A percentile compares a stretch with the other conserved stretches of the same genome.
phyloP scores from a whole-genome alignment of 2,329 filamentous ascomycete species.

The Claviceps purpurea region DNA sequence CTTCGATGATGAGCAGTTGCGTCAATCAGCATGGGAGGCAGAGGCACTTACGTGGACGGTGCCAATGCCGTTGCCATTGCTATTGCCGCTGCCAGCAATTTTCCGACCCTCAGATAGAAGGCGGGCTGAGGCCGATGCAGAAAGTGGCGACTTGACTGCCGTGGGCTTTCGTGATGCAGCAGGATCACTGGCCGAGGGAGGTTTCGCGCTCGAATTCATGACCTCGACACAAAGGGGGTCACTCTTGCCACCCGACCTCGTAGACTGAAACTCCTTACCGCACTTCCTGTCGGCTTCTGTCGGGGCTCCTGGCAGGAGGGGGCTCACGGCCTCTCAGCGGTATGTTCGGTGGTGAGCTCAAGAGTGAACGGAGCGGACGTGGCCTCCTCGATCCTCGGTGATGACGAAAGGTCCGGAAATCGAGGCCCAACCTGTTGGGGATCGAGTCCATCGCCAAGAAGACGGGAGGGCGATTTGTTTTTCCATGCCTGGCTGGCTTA shows the following conservation, averaged over 20 bases:
- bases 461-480: not conserved
- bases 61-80: not conserved
- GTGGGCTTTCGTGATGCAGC: not conserved
- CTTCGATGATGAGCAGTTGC: conserved; percentile 1
- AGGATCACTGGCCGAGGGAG: not conserved
- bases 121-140: not conserved
- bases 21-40: not conserved
- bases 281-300: not conserved
- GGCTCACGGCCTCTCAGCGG: conserved; percentile 4
- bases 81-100: conserved; percentile 1
- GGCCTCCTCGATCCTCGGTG: conserved; percentile 7
- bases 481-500: not conserved
- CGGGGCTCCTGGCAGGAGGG: not conserved
- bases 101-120: not conserved
- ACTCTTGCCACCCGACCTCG: too few relatives aligned
- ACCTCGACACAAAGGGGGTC: not conserved
- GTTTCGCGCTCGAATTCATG: conserved; percentile 2
- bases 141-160: not conserved
- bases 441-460: not conserved
- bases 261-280: too few relatives aligned
- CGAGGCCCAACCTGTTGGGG: conserved; percentile 4
- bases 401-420: conserved; percentile 5
- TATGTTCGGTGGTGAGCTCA: conserved; percentile 5
- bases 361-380: conserved; percentile 7
- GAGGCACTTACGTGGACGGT: not conserved